Evolutionary conservation across 768 basidiomycete species (phyloP), one percentile per base, ranked within the genome.

Genomic region (Leucocoprinus leucothites): DNA sequence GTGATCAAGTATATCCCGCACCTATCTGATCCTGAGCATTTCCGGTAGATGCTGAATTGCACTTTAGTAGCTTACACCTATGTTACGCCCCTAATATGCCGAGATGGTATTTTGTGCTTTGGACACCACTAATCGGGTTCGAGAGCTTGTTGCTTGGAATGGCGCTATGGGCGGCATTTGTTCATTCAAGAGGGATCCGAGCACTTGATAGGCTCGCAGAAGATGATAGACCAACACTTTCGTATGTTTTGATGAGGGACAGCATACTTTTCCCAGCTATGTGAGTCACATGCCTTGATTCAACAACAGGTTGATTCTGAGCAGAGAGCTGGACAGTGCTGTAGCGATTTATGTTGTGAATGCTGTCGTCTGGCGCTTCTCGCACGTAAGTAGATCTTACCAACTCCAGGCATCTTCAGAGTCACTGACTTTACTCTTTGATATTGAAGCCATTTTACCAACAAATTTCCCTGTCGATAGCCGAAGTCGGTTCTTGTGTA

Each of bases 191-290:
- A 11, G 47, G 35, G n/a, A 48, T 14, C 28, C 9, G 22, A 21
- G 11, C 21, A 13, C 2, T 48, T 11, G 5, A 18, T 3, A 4
- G 9, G 2, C 14, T 19, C 1, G 22, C n/a, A 6, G 26, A n/a
- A 14, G 47, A 34, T n/a, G 14, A 19, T 9, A 6, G 28, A 6
- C 47, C 47, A 13, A 1, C 47, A 16, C 31, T 48, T 6, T 48
- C 47, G 6, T 48, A 48, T 35, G 8, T 48, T 6, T 35, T 48
- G 21, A 48, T 48, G 47, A 48, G 47, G 19, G 47, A 48, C 18
- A 48, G 47, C n/a, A 48, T 48, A n/a, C 47, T 48, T 4, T 48
- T 48, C 19, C 47, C 47, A 11, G 35, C 35, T 26, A 48, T 48
- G 47, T 48, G 34, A 35, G 47, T 34, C 16, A n/a, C n/a, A n/a